Evolutionary conservation across 2,329 filamentous ascomycete species (phyloP).

Genomic region (Polytolypa hystricis): DNA sequence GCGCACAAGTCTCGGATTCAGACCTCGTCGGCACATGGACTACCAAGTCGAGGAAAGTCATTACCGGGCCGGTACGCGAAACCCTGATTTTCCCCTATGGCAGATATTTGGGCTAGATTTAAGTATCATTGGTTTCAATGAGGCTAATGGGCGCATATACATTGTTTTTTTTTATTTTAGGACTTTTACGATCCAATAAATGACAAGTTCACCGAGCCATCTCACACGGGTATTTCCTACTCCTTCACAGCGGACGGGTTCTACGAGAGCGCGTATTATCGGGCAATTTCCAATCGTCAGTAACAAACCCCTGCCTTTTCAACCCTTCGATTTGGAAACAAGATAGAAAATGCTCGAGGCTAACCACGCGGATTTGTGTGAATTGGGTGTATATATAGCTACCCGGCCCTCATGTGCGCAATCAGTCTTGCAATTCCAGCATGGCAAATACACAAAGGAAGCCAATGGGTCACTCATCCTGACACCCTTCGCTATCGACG

Average conservation of each 20-base stretch:
- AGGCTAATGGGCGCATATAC: neutral
- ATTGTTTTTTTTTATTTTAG: conserved; percentile 28
- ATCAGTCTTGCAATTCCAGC: conserved; percentile 62
- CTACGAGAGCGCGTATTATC: conserved; percentile 60
- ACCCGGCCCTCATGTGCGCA: conserved; percentile 49
- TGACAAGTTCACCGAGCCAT: conserved; percentile 56
- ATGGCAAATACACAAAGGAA: conserved; percentile 50
- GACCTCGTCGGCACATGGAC: conserved; percentile 60
- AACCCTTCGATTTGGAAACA: too few relatives aligned
- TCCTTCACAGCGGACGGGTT: conserved; percentile 58
- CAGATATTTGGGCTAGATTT: neutral
- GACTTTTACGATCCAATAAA: conserved; percentile 58
- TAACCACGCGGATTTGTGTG: too few relatives aligned
- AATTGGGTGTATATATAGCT: conserved; percentile 40
- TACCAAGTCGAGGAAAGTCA: conserved; percentile 56
- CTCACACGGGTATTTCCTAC: conserved; percentile 58
- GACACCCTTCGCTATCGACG: conserved; percentile 53
- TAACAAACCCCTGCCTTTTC: conserved; percentile 11
- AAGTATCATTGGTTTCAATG: too few relatives aligned
- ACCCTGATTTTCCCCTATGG: neutral
- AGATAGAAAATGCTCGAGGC: too few relatives aligned
- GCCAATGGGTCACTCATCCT: conserved; percentile 49
- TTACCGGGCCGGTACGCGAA: conserved; percentile 56
- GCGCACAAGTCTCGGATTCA: conserved; percentile 31
- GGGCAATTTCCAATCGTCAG: conserved; percentile 58